Percentiles rank a stretch among this genome's conserved stretches.
phyloP scores from a whole-genome alignment of 495 filamentous ascomycete genomes.

The Astrothelium macrocarpum region DNA sequence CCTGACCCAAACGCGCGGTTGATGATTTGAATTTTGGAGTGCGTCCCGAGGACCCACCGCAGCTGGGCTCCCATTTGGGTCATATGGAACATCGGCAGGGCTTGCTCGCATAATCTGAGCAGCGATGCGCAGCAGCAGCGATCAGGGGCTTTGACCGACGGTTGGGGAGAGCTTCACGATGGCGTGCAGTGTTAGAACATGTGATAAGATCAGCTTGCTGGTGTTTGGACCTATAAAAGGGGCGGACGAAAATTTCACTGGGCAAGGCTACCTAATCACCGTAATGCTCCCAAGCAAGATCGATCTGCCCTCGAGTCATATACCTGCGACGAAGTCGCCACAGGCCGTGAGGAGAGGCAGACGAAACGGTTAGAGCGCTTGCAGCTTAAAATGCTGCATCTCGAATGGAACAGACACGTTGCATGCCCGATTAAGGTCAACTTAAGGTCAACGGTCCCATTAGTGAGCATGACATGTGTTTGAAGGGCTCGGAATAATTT shows the following conservation, averaged over 20 bases:
- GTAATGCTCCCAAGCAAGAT: not conserved
- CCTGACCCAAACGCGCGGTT: not conserved
- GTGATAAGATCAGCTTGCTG: not conserved
- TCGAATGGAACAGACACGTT: not conserved
- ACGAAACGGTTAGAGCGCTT: not conserved
- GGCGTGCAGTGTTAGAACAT: not conserved
- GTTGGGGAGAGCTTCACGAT: not conserved
- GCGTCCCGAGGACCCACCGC: not conserved
- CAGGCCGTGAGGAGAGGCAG: not conserved
- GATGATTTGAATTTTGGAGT: not conserved
- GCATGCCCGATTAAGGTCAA: no score
- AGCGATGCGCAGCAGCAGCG: not conserved
- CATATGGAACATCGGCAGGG: not conserved
- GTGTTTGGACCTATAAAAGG: not conserved
- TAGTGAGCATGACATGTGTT: no score
- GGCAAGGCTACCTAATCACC: not conserved
- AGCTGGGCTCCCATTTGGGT: not conserved
- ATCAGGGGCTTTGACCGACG: not conserved
- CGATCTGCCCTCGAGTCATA: not conserved
- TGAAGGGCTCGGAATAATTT: no score
- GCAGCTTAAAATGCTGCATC: not conserved
- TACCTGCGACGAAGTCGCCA: not conserved
- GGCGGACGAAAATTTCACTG: not conserved
- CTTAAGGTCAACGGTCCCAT: no score
- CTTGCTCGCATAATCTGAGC: not conserved